Evolutionary conservation across 768 basidiomycete species (phyloP).

Genomic region (Pleurotus salmoneostramineus): DNA sequence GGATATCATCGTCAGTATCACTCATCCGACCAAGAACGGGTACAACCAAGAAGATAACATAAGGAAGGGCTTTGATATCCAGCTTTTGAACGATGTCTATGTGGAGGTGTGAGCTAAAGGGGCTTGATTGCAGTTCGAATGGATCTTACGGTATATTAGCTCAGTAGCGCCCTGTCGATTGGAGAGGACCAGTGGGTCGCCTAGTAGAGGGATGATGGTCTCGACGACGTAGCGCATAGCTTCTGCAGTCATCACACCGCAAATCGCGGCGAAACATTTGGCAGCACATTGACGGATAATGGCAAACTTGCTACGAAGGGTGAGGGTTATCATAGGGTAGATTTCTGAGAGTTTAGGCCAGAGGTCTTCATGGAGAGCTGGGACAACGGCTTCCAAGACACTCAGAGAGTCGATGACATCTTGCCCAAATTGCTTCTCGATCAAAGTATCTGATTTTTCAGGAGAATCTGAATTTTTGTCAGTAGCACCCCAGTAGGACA

Average conservation of each 20-base stretch:
- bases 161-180: constrained; percentile 91
- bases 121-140: background rate
- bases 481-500: background rate
- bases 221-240: constrained; percentile 93
- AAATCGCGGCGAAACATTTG: constrained; percentile 82
- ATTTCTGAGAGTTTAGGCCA: constrained; percentile 66
- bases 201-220: constrained; percentile 73
- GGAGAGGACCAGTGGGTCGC: constrained; percentile 67
- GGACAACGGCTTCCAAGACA: constrained; percentile 78
- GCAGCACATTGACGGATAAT: constrained; percentile 89
- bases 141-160: constrained; percentile 79
- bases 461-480: constrained; percentile 39
- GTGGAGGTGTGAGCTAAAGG: constrained; percentile 11
- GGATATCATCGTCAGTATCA: constrained; percentile 86
- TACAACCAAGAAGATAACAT: constrained; percentile 94
- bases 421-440: constrained; percentile 76
- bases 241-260: constrained; percentile 77
- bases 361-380: constrained; percentile 67
- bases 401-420: constrained; percentile 92
- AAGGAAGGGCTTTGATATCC: constrained; percentile 92
- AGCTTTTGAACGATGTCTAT: constrained; percentile 88
- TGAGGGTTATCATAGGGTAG: constrained; percentile 73
- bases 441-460: constrained; percentile 54
- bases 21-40: constrained; percentile 98
- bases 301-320: constrained; percentile 82